Base-by-base conservation (phyloP, 148 eudicot genomes). In the Amaranthus palmeri region DNA sequence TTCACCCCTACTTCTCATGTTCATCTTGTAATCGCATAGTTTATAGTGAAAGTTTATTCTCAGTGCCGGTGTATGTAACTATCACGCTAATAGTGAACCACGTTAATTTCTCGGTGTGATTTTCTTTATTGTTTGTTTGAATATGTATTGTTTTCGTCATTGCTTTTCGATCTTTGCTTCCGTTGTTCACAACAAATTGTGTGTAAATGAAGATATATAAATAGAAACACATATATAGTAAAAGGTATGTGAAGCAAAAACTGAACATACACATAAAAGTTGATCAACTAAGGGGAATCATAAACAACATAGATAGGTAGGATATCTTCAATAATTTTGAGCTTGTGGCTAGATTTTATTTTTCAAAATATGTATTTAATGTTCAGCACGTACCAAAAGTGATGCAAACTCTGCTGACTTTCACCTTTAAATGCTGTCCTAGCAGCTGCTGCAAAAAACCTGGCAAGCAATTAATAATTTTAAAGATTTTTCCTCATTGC, bases 341-440 rank as follows among this genome's bases (percentile, higher is more conserved):
- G 10, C 67, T 68, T 18, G 5, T 69, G 36, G 7, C 43, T 51
- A 59, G 25, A 48, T 7, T 11, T 14, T 48, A 61, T 5, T 5
- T 9, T 9, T 64, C 36, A 43, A 60, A 42, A 45, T 40, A 42
- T 61, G 36, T 25, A 25, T 25, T 25, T 25, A 14, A 49, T 49
- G 61, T 25, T 45, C 4, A 10, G 60, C 9, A 53, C 84, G 57
- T 85, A 95, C 98, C 98, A 95, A 68, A 95, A 95, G 71, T 95
- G 93, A 79, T 95, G 97, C 91, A 95, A 88, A 81, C 98, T 95
- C 81, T 88, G 81, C 70, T 91, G 98, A 54, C 92, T 86, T 71
- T 95, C 98, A 68, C 97, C 96, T 83, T 88, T 95, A 68, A 95
- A 95, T 57, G 98, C 97, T 54, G 98, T 95, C 80, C 89, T 87